phyloP scores from a whole-genome alignment of 768 basidiomycete species.

The Suillus sp. region DNA sequence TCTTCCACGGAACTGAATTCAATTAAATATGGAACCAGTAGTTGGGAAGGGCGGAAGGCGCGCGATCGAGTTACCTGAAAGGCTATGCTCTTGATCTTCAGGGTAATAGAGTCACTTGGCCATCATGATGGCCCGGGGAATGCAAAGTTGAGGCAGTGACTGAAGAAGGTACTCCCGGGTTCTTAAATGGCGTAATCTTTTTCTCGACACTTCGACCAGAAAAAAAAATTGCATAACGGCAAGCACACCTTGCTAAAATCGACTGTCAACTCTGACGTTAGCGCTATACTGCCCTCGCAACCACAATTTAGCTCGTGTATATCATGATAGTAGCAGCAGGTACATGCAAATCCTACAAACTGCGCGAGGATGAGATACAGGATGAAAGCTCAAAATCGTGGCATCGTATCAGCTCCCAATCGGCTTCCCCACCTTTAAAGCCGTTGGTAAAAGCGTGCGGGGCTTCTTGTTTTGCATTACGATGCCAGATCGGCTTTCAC shows the following conservation, averaged over 20 bases:
- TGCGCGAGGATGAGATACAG: slow-evolving; percentile 10
- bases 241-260: background rate
- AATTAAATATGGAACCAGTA: slow-evolving; percentile 14
- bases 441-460: slow-evolving; percentile 99
- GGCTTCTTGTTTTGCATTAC: slow-evolving; percentile 93
- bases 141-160: background rate
- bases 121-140: slow-evolving; percentile 6
- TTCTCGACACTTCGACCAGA: background rate
- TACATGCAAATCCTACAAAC: slow-evolving; percentile 23
- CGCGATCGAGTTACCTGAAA: slow-evolving; percentile 24
- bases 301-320: slow-evolving; percentile 9
- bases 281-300: slow-evolving; percentile 2
- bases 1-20: slow-evolving; percentile 10
- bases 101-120: slow-evolving; percentile 11
- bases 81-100: slow-evolving; percentile 22
- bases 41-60: slow-evolving; percentile 19
- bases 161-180: background rate
- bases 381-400: slow-evolving; percentile 27
- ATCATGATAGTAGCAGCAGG: slow-evolving; percentile 12
- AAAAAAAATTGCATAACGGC: slow-evolving; percentile 4
- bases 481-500: slow-evolving; percentile 34
- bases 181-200: background rate
- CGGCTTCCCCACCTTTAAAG: slow-evolving; percentile 65
- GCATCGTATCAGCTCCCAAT: slow-evolving; percentile 85
- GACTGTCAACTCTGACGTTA: slow-evolving; percentile 2